A percentile compares a stretch with the other conserved stretches of the same genome.
These are phyloP conservation scores for Mentha longifolia DNA, from an alignment of 257 asterid species.

Conservation along the genomic window DNA sequence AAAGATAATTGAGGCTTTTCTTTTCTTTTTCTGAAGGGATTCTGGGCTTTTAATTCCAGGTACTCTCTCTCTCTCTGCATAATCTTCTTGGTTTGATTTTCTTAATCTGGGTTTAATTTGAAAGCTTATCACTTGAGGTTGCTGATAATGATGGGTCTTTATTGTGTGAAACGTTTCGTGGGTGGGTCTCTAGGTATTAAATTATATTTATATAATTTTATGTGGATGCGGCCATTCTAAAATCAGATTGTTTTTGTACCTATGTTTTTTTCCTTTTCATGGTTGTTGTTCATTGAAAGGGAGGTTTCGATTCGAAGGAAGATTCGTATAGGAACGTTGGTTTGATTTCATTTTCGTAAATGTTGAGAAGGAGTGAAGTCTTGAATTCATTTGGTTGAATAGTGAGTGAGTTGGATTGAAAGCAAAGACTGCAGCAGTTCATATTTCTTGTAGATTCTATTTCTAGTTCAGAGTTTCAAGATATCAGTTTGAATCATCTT, in stretches of 20 bases:
- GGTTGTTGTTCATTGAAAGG: slow-evolving; percentile 1
- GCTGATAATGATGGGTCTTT: slow-evolving; percentile 30
- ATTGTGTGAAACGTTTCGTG: slow-evolving; percentile 2
- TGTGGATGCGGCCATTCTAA: not conserved
- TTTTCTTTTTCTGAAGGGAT: slow-evolving; percentile 26
- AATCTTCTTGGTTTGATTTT: not conserved
- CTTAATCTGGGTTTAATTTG: slow-evolving; percentile 13
- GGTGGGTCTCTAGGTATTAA: slow-evolving; percentile 22
- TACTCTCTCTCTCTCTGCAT: slow-evolving; percentile 29
- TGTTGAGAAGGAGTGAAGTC: slow-evolving; percentile 27
- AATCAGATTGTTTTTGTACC: not conserved
- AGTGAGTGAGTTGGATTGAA: slow-evolving; percentile 43
- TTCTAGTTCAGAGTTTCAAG: slow-evolving; percentile 10
- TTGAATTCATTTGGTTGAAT: slow-evolving; percentile 30
- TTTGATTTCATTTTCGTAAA: slow-evolving; percentile 25
- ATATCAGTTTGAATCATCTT: not conserved
- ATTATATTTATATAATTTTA: not conserved
- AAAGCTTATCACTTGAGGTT: slow-evolving; percentile 7
- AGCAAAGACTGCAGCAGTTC: slow-evolving; percentile 42
- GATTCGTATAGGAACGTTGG: not conserved
- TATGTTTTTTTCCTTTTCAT: not conserved
- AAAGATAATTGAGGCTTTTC: not conserved
- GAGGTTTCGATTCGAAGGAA: slow-evolving; percentile 26
- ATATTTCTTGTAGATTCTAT: slow-evolving; percentile 30
- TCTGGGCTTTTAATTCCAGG: slow-evolving; percentile 35